Evolutionary conservation across 2,329 filamentous ascomycete species (phyloP), one percentile per base, ranked within the genome.

Genomic region (Cladophialophora immunda): DNA sequence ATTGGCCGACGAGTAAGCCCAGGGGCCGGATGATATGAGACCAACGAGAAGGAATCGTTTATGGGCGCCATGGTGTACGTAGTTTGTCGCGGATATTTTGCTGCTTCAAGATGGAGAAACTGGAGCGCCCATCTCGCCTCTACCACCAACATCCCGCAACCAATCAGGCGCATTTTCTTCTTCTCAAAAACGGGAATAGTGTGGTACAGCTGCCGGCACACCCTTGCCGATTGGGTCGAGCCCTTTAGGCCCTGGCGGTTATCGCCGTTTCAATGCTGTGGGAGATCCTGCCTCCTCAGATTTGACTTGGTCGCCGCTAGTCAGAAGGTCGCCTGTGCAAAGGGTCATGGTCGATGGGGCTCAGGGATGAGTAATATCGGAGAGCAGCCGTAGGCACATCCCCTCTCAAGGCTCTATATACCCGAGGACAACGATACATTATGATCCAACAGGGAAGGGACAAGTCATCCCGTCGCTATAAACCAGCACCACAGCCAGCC

Each of bases 111-210:
- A 38, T 27, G 58, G 30, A 50, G 45, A 25, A 53, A 17, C 19
- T 22, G 22, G 17, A 60, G 7, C 41, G 45, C 19, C 45, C 7
- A 19, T 60, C 50, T 53, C 32, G 25, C 27, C 19, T 52, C 11
- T 17, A 19, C 32, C 25, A 34, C 22, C 22, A n/a, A 22, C 30
- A 13, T 3, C 25, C 25, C 30, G 13, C 36, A 57, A 19, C 67
- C 67, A 69, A 69, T 69, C 52, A 62, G 56, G 30, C 22, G 36
- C 53, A 64, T 57, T 19, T 32, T 27, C 64, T 62, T 62, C 67
- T 69, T 69, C 61, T 69, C 67, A 64, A 62, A 66, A 69, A 69
- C 54, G 50, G 63, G 67, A 66, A 47, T 65, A 65, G 66, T 50
- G 50, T 47, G 15, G 22, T 52, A 19, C 13, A n/a, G 19, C 9